Evolutionary conservation across 2,329 filamentous ascomycete species (phyloP), one percentile per base, ranked within the genome.

Genomic region (Macrophomina pseudophaseolina): DNA sequence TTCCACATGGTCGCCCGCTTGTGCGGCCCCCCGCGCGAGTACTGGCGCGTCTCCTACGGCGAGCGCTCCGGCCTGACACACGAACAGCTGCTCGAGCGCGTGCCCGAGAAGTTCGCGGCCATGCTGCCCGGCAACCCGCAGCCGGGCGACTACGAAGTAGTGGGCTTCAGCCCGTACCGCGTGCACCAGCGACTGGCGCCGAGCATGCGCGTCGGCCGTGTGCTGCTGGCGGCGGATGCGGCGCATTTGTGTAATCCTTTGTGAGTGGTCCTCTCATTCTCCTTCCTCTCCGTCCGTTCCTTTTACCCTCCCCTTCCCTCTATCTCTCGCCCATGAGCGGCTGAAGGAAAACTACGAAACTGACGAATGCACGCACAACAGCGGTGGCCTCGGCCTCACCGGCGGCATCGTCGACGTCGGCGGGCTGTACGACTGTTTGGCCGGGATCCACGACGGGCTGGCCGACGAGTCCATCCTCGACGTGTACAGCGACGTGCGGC

Each of bases 11-110:
- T 86, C 1, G 87, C 87, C 2, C 83, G 81, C 49, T 86, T 90
- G 68, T 78, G 76, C 2, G 63, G 63, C 30, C 58, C 58, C 42
- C 58, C 58, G 1, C 86, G 89, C 64, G 86, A 86, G 0, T 75
- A 90, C 9, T 90, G 87, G 79, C 84, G 88, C 14, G 84, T 90
- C 42, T 87, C 87, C 0, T 90, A 90, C 70, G 87, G 86, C 63
- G 88, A 90, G 69, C 77, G 76, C 0, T 79, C 82, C 0, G 84
- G 82, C 1, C 79, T 90, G 12, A 83, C 81, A 0, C 77, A 73
- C 42, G 86, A 88, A 11, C 80, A 89, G 73, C 81, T 87, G 64
- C 74, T 81, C 33, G 80, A 79, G 32, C 81, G 87, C 5, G 86
- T 87, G 69, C 82, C 85, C 1, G 75, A 75, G 68, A 87, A 86